These are phyloP conservation scores for Solanum aculeatissimum DNA, from an alignment of 305 asterid species.

Conservation along the genomic window DNA sequence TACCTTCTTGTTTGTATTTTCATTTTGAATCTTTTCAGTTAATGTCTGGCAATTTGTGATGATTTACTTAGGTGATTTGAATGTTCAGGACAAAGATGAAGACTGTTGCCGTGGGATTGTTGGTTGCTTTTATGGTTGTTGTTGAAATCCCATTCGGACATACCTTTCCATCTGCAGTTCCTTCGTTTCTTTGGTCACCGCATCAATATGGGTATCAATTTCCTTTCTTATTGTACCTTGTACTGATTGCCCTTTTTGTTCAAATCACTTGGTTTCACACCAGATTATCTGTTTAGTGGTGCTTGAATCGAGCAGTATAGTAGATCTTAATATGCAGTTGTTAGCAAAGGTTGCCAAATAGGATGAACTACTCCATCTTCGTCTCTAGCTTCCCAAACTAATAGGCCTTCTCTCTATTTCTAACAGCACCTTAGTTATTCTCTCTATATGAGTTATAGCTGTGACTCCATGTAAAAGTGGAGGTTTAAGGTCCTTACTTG, in stretches of 20 bases:
- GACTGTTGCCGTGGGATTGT: constrained; percentile 16
- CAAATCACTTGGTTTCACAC: neutral
- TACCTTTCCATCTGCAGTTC: constrained; percentile 24
- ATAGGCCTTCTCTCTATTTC: neutral
- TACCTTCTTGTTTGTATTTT: neutral
- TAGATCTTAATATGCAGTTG: neutral
- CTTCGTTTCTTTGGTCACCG: constrained; percentile 68
- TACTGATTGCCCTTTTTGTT: neutral
- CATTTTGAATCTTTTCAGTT: neutral
- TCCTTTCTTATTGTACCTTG: neutral
- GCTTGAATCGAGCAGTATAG: neutral
- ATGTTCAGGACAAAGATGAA: constrained; percentile 18
- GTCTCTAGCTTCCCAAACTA: neutral
- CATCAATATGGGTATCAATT: constrained; percentile 40
- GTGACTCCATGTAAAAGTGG: neutral
- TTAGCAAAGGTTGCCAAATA: neutral
- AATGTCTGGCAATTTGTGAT: neutral
- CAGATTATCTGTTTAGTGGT: neutral
- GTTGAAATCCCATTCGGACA: constrained; percentile 23
- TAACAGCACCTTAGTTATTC: neutral
- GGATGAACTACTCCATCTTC: neutral
- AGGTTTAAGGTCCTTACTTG: neutral
- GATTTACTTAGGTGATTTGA: constrained; percentile 9
- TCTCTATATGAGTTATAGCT: neutral
- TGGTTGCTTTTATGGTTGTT: constrained; percentile 29